Evolutionary conservation across 2,329 filamentous ascomycete genomes (phyloP).

Genomic region (Aspergillus glaucus): DNA sequence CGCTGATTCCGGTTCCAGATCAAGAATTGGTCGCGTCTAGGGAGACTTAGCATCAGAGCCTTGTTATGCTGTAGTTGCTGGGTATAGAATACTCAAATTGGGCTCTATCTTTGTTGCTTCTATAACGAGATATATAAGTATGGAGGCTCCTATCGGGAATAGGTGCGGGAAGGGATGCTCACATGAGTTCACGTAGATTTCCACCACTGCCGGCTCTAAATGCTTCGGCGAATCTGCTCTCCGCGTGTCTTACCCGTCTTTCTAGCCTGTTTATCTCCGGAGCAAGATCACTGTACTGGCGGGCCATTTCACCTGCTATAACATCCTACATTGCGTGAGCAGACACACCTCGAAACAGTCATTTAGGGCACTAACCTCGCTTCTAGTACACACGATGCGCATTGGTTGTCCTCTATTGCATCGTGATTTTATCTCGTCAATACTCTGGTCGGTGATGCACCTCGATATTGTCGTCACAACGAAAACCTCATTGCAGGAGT

Average conservation of each 20-base stretch:
- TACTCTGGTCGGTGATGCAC: slow-evolving; percentile 12
- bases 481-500: slow-evolving; percentile 17
- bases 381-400: slow-evolving; percentile 16
- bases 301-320: slow-evolving; percentile 7
- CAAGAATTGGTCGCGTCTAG: slow-evolving; percentile 1
- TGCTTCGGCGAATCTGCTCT: neutral
- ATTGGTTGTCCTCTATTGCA: slow-evolving; percentile 4
- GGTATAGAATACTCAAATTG: neutral
- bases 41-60: neutral
- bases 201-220: neutral
- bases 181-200: slow-evolving; percentile 4
- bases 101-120: neutral
- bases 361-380: slow-evolving; percentile 5
- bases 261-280: neutral
- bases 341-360: neutral
- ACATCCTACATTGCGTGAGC: slow-evolving; percentile 2
- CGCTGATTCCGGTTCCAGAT: slow-evolving; percentile 1
- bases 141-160: neutral
- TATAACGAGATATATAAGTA: neutral
- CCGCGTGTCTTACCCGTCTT: neutral
- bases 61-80: neutral
- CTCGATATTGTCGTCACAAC: slow-evolving; percentile 14
- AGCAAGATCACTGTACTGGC: slow-evolving; percentile 1
- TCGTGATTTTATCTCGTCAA: slow-evolving; percentile 8
- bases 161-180: neutral